These are phyloP conservation scores for Wickerhamiella allomyrinae DNA, from an alignment of 805 yeast species.

Conservation along the genomic window DNA sequence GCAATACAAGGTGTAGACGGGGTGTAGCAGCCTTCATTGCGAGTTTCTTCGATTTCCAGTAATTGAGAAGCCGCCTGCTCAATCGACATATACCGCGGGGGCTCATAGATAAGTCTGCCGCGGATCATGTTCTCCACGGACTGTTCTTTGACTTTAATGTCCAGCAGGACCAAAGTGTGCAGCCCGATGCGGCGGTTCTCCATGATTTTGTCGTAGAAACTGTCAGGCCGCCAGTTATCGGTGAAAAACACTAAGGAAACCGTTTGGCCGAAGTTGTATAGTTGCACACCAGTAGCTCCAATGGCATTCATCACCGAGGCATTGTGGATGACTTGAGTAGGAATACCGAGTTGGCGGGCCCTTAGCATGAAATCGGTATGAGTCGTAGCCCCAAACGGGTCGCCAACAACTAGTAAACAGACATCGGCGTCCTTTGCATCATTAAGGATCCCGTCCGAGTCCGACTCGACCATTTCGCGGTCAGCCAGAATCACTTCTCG, in stretches of 20 bases:
- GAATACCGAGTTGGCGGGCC: constrained; percentile 72
- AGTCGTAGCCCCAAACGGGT: constrained; percentile 95
- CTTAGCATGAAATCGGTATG: constrained; percentile 88
- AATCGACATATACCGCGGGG: constrained; percentile 92
- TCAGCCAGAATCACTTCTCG: constrained; percentile 78
- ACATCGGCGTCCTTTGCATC: constrained; percentile 70
- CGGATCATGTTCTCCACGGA: constrained; percentile 87
- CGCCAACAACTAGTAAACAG: constrained; percentile 94
- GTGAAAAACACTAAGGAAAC: constrained; percentile 94
- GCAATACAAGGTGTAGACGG: constrained; percentile 88
- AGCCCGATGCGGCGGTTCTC: constrained; percentile 85
- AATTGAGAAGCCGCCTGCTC: constrained; percentile 79
- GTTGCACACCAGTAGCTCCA: constrained; percentile 93
- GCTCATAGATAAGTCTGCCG: constrained; percentile 84
- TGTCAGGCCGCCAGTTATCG: constrained; percentile 91
- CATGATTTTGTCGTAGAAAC: constrained; percentile 76
- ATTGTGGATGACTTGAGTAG: constrained; percentile 75
- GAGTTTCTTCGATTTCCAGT: constrained; percentile 69
- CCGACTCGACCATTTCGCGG: constrained; percentile 84
- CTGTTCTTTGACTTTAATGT: constrained; percentile 94
- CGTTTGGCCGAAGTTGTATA: constrained; percentile 92
- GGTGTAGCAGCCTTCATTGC: constrained; percentile 67
- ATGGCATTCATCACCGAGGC: constrained; percentile 98
- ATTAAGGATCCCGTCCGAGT: constrained; percentile 67
- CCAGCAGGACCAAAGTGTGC: constrained; percentile 77